Base-by-base conservation (phyloP, 805 yeast species). In the Saturnispora gosingensis region DNA sequence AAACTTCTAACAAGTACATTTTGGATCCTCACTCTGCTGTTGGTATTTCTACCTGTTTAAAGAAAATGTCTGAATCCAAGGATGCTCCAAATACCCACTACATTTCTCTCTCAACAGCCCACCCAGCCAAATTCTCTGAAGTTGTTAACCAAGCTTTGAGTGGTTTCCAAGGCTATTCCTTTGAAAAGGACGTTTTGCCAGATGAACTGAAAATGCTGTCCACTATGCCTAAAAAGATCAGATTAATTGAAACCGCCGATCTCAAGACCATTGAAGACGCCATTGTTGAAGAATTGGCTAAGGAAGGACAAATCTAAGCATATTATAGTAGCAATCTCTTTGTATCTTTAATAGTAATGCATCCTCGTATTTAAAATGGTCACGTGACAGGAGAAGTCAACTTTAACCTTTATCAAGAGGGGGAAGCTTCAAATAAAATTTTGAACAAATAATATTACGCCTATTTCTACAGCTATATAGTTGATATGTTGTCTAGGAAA, bases 11-110 rank as follows among this genome's bases (percentile, higher is more conserved):
- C 50, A 76, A 81, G 52, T 93, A 93, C 69, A 85, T 93, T 45
- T 73, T 90, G 59, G 99, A 93, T 67, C 99, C 99, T 44, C 99
- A 93, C 69, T 78, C 96, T 42, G 89, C 99, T 38, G 96, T 93
- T 51, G 99, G 98, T 64, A 85, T 93, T 45, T 78, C 84, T 54
- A 85, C 95, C 20, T 73, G 93, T 40, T 76, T 83, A 58, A 75
- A 82, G 58, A 74, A 78, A 62, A 77, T 85, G 49, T 76, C 72
- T 44, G 64, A 67, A 25, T 51, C 40, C n/a, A 39, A 51, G 11
- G 68, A 70, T 38, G 61, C 56, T 9, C 53, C 67, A 22, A 64
- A 72, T 28, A 68, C 74, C 39, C 72, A 78, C 51, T 77, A 77
- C 64, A 76, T 93, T 44, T 85, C 96, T 5, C 78, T 93, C 53